Base-by-base conservation (phyloP, 164 flowering plant species). In the Cinnamomum chago region DNA sequence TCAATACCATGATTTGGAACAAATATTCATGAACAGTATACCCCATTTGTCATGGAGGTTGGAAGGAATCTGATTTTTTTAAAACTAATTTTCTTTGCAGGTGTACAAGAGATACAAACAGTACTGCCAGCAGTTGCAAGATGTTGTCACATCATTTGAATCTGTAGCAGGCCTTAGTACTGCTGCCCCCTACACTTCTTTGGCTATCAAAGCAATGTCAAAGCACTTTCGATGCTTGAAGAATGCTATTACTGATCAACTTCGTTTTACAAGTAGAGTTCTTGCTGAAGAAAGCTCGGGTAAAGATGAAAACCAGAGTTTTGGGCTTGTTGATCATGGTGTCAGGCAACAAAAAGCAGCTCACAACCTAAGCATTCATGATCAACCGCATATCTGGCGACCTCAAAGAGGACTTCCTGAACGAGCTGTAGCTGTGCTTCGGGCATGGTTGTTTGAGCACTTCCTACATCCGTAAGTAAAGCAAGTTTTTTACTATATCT, bases 371-470 rank as follows among this genome's bases (percentile, higher is more conserved):
- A 87, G 87, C 51, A 83, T 79, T 51, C 50, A 82, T 51, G 90
- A 89, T 20, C 86, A 86, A 24, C 75, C 66, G 51, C 97, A 90
- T 71, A 89, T 87, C 55, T 93, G 98, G 98, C 83, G 94, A 58
- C 93, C 98, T 9, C 98, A 93, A 78, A 81, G 98, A 70, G 98
- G 98, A 5, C 93, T 93, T 74, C 98, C 98, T 3, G 97, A 91
- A 75, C 90, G 90, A 33, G 94, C 98, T 12, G 97, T 91, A 2
- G 81, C 90, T 33, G 92, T 91, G 51, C 97, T 93, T 27, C 77
- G 92, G 60, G 90, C 92, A 6, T 93, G 98, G 98, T 72, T 93
- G 73, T 93, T 90, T 70, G 94, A 93, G 68, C 96, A 93, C 79
- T 93, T 93, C 73, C 78, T 93, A 28, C 98, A 93, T 79, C 98